Evolutionary conservation across 805 yeast genomes (phyloP), one percentile per base, ranked within the genome.

Genomic region (Kluyveromyces lactis): DNA sequence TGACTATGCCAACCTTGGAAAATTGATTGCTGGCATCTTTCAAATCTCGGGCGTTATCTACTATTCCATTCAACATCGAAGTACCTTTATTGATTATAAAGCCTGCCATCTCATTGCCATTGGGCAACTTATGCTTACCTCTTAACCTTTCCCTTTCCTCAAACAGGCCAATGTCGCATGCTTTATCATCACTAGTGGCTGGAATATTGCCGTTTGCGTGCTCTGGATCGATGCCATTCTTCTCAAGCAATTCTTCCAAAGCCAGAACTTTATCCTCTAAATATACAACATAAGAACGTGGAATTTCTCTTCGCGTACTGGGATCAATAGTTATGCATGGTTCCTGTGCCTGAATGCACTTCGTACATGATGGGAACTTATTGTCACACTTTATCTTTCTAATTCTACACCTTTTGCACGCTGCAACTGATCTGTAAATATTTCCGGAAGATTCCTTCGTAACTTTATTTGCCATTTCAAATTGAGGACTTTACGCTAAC

Each of bases 321-420:
- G 95, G 87, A 55, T 89, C 96, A 3, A 84, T 60, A 0, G 94
- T 86, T 3, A 86, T 77, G 61, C 97, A 87, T 5, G 82, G 84
- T 2, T 66, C 81, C 4, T 76, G 73, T 9, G 83, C 81, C 41
- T 67, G 72, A 13, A 63, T 59, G 57, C 86, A 79, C 45, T 69
- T 68, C 19, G 65, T 60, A 51, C 85, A 80, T 12, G 70, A 60
- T 1, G 84, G 85, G 31, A 67, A 69, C 30, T 65, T 68, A 43
- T 79, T 68, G n/a, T 76, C 72, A 55, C 85, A 79, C 47, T 75
- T 76, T 43, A 77, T 70, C 58, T 78, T 79, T 55, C 74, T 76
- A 51, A 76, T 55, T 13, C 95, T 72, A 51, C 96, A 87, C 41
- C 95, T 64, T 51, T 81, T 82, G 55, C 96, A 87, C 1, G 95